These are phyloP conservation scores for Brassica carinata DNA, from an alignment of 345 rosid genomes.

Conservation along the genomic window DNA sequence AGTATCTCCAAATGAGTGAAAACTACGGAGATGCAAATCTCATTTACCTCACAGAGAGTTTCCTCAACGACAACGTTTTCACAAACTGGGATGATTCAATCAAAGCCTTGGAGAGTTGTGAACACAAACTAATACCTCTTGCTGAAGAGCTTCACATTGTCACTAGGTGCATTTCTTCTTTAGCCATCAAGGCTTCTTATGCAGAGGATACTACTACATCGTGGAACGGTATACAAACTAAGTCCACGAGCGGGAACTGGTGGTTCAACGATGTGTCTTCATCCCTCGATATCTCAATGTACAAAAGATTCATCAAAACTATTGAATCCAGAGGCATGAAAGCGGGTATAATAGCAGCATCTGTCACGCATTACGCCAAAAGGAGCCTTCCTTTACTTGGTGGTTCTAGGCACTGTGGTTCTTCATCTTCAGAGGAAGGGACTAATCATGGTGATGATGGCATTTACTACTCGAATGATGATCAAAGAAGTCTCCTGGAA, in stretches of 20 bases:
- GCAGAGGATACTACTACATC: slow-evolving; percentile 48
- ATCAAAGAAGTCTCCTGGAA: slow-evolving; percentile 71
- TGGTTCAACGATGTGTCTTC: slow-evolving; percentile 79
- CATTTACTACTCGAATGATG: slow-evolving; percentile 36
- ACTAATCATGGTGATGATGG: slow-evolving; percentile 22
- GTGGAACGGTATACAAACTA: slow-evolving; percentile 77
- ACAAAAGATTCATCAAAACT: slow-evolving; percentile 64
- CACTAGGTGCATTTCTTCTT: slow-evolving; percentile 71
- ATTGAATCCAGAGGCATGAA: slow-evolving; percentile 58
- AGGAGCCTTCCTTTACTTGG: slow-evolving; percentile 71
- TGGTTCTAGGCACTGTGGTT: slow-evolving; percentile 48
- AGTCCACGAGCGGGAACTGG: slow-evolving; percentile 61
- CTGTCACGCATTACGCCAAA: slow-evolving; percentile 64
- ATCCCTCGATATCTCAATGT: slow-evolving; percentile 50
- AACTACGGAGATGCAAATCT: slow-evolving; percentile 74
- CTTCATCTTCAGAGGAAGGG: slow-evolving; percentile 41
- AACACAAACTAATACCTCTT: slow-evolving; percentile 51
- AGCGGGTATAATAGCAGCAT: slow-evolving; percentile 58
- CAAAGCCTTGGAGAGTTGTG: slow-evolving; percentile 69
- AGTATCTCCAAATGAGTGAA: slow-evolving; percentile 79
- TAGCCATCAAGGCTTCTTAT: slow-evolving; percentile 72
- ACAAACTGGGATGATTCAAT: slow-evolving; percentile 68
- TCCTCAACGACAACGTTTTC: slow-evolving; percentile 55
- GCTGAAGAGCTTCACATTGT: slow-evolving; percentile 84
- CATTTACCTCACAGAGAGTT: slow-evolving; percentile 66